These are phyloP conservation scores for Cutaneotrichosporon sp. DNA, from an alignment of 1,284 basidiomycete genomes.

Conservation along the genomic window DNA sequence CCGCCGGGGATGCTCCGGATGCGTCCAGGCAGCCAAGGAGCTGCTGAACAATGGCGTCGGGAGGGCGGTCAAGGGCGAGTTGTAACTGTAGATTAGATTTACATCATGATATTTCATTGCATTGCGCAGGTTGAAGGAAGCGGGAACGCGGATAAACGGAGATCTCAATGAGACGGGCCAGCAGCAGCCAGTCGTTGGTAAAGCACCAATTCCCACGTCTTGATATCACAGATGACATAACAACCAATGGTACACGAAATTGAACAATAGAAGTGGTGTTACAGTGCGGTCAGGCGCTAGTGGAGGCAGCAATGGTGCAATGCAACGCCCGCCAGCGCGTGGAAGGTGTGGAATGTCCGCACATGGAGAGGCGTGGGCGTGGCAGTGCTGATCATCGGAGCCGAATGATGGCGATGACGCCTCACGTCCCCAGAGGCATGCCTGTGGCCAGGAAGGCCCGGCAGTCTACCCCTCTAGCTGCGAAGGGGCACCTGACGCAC, in stretches of 20 bases:
- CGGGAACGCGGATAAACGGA: too few relatives aligned
- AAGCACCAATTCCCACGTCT: background rate
- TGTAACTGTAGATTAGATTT: too few relatives aligned
- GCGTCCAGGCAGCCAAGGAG: slow-evolving; percentile 9
- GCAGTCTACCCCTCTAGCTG: too few relatives aligned
- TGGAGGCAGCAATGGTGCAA: too few relatives aligned
- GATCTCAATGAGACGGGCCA: too few relatives aligned
- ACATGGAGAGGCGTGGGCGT: too few relatives aligned
- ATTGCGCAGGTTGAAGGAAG: background rate
- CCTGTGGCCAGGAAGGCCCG: too few relatives aligned
- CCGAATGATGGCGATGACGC: background rate
- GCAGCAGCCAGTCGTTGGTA: too few relatives aligned
- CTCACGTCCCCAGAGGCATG: too few relatives aligned
- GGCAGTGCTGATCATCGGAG: background rate
- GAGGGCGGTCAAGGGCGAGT: slow-evolving; percentile 13
- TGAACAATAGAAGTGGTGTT: background rate
- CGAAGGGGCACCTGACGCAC: slow-evolving; percentile 1
- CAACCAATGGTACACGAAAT: background rate
- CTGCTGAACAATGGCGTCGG: background rate
- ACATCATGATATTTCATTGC: background rate
- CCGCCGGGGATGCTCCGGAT: slow-evolving; percentile 19
- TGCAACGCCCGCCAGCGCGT: background rate
- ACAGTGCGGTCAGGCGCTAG: too few relatives aligned
- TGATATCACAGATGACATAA: background rate
- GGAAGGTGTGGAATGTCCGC: too few relatives aligned